Base-by-base conservation (phyloP, 352 stramenopile genomes). In the Phytophthora pinifolia region DNA sequence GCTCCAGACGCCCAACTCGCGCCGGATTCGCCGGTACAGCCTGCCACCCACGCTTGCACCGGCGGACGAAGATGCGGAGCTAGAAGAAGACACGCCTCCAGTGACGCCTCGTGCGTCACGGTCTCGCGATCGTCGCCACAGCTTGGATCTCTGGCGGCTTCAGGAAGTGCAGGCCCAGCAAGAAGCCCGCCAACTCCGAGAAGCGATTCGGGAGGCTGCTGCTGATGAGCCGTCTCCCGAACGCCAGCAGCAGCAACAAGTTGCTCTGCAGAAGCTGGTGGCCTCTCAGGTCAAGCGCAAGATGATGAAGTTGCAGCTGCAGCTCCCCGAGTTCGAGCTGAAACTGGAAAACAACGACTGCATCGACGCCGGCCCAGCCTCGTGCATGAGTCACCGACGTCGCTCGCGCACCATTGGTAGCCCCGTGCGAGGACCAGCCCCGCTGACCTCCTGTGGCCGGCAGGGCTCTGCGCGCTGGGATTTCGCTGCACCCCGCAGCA, bases 241-340 rank as follows among this genome's bases (percentile, higher is more conserved):
- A 45, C 73, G 92, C 47, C 76, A 86, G 27, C 71, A 79, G 20
- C 74, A 89, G 22, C 79, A 90, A 61, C 75, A 91, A 55, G 63
- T 76, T 33, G 79, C 85, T 22, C 72, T 96, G 34, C 73, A 88
- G 35, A 79, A 79, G 36, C 71, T 91, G 27, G 68, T 92, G 27
- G 59, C 67, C 13, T 76, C 79, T 9, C 76, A 90, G 62, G 78
- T 88, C 62, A 74, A 76, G 32, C 64, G 74, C 30, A 83, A 83
- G 46, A 81, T 69, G 17, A 74, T 81, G 67, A 53, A 70, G 30
- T 46, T 86, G 50, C 73, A 86, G 46, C 57, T 85, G 13, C 75
- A 76, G 30, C 32, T 67, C 30, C 57, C 62, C n/a, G 65, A 67
- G 22, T 56, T 83, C 31, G 70, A 75, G 18, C 31, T 76, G 18